A percentile compares a stretch with the other conserved stretches of the same genome.
These are phyloP conservation scores for Apiotrichum siamense DNA, from an alignment of 1,284 basidiomycete species.

Conservation along the genomic window DNA sequence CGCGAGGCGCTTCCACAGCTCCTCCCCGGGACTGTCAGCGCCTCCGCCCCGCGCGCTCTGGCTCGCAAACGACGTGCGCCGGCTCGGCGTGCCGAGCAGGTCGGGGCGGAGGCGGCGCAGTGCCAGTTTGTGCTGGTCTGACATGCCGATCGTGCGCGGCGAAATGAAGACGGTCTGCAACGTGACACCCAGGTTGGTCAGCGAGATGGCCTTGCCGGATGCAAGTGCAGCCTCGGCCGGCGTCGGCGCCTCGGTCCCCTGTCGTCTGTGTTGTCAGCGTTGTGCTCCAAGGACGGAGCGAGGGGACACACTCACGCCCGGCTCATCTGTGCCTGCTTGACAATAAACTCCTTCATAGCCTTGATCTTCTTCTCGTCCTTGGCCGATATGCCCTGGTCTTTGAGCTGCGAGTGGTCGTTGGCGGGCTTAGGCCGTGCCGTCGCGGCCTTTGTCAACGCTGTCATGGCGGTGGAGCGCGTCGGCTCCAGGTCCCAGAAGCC, in stretches of 20 bases:
- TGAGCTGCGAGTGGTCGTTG: slow-evolving; percentile 7
- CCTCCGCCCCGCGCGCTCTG: slow-evolving; percentile 27
- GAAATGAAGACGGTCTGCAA: slow-evolving; percentile 93
- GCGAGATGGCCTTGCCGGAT: slow-evolving; percentile 51
- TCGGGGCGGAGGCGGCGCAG: slow-evolving; percentile 33
- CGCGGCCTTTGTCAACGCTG: slow-evolving; percentile 1
- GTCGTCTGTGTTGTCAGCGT: slow-evolving; percentile 25
- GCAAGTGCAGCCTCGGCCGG: slow-evolving; percentile 25
- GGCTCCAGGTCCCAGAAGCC: slow-evolving; percentile 61
- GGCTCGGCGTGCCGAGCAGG: slow-evolving; percentile 22
- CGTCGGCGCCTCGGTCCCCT: slow-evolving; percentile 15
- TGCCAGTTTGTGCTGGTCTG: slow-evolving; percentile 36
- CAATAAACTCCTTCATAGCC: slow-evolving; percentile 79
- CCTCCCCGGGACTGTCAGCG: slow-evolving; percentile 37
- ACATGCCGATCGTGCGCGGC: slow-evolving; percentile 37
- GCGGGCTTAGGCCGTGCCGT: not conserved
- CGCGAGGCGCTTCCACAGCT: slow-evolving; percentile 36
- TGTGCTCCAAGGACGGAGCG: not conserved
- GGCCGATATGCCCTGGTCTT: slow-evolving; percentile 50
- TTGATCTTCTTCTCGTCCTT: slow-evolving; percentile 42
- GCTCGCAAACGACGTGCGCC: slow-evolving; percentile 39
- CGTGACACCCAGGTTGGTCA: slow-evolving; percentile 75
- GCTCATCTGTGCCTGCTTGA: slow-evolving; percentile 68
- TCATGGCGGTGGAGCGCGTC: slow-evolving; percentile 7
- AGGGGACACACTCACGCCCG: slow-evolving; percentile 51